Evolutionary conservation across 2,329 filamentous ascomycete species (phyloP).

Genomic region (Microcera coccophila): DNA sequence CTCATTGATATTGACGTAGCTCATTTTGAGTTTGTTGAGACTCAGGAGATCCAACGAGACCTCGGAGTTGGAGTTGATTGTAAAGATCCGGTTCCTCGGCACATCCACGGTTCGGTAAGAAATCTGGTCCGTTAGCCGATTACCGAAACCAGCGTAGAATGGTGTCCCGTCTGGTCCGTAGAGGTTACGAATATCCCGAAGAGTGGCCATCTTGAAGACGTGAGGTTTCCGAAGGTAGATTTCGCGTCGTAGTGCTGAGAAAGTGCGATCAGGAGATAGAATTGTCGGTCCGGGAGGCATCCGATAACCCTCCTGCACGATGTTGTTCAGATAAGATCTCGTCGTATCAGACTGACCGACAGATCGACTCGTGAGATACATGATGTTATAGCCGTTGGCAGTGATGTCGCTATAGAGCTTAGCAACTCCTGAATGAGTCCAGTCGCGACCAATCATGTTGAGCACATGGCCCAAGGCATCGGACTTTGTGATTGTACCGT

Average conservation of each 20-base stretch:
- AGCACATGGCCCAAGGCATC: conserved; percentile 91
- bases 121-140: conserved; percentile 90
- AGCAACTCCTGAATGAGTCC: conserved; percentile 94
- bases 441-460: conserved; percentile 95
- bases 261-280: conserved; percentile 88
- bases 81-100: conserved; percentile 90
- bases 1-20: conserved; percentile 94
- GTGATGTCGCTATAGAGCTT: conserved; percentile 96
- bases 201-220: conserved; percentile 98
- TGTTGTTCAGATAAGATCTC: conserved; percentile 81
- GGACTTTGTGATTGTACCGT: conserved; percentile 97
- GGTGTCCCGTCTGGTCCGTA: conserved; percentile 75
- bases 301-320: conserved; percentile 80
- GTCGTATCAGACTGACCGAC: conserved; percentile 93
- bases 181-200: conserved; percentile 87
- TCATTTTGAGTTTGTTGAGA: conserved; percentile 92
- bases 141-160: conserved; percentile 96
- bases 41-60: conserved; percentile 86
- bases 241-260: conserved; percentile 86
- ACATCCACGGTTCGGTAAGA: conserved; percentile 96
- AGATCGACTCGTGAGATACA: conserved; percentile 92
- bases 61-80: conserved; percentile 96
- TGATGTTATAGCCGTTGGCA: conserved; percentile 95
- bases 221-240: conserved; percentile 95
- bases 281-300: conserved; percentile 91